A percentile compares a stretch with the other conserved stretches of the same genome.
These are phyloP conservation scores for Debaryomycetaceae sp. DNA, from an alignment of 1,139 yeast species.

Conservation along the genomic window DNA sequence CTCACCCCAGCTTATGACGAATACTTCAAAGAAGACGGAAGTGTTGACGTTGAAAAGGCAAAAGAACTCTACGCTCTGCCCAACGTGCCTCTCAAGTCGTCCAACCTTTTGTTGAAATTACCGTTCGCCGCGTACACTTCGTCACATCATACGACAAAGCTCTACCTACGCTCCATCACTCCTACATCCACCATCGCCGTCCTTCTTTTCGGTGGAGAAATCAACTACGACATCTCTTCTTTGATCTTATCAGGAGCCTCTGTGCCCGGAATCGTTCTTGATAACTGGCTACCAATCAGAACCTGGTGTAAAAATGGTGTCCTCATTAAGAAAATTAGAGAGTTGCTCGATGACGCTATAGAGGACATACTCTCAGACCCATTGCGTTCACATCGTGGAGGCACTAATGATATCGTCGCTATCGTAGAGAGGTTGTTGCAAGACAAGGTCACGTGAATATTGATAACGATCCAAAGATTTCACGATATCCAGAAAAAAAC, in stretches of 20 bases:
- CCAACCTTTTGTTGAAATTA: conserved; percentile 31
- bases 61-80: conserved; percentile 24
- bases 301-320: conserved; percentile 97
- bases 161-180: conserved; percentile 71
- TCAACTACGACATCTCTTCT: conserved; percentile 60
- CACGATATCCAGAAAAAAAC: background rate
- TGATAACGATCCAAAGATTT: background rate
- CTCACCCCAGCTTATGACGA: conserved; percentile 17
- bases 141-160: conserved; percentile 62
- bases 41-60: conserved; percentile 28
- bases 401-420: conserved; percentile 11
- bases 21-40: conserved; percentile 36
- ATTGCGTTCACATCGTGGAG: conserved; percentile 5
- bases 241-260: conserved; percentile 32
- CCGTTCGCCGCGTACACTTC: conserved; percentile 56
- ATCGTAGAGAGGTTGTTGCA: conserved; percentile 14
- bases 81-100: conserved; percentile 6
- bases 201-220: conserved; percentile 73
- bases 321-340: conserved; percentile 64
- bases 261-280: conserved; percentile 67
- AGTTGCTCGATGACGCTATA: conserved; percentile 63
- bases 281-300: conserved; percentile 76
- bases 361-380: conserved; percentile 46
- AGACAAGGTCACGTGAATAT: background rate
- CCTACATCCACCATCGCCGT: conserved; percentile 73